Evolutionary conservation across 1,284 basidiomycete genomes (phyloP).

Genomic region (Amylostereum areolatum): DNA sequence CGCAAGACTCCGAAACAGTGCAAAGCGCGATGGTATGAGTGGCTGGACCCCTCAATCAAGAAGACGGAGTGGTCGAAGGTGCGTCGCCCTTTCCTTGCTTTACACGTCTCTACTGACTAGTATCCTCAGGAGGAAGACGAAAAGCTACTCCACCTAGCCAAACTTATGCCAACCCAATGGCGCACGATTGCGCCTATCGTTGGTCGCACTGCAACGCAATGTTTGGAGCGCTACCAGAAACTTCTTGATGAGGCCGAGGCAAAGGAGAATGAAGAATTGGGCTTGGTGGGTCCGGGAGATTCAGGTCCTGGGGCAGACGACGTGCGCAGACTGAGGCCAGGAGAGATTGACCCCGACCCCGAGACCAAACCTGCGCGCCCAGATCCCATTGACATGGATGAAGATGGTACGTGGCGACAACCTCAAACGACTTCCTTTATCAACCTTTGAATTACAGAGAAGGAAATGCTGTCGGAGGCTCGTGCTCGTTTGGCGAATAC

Average conservation of each 20-base stretch:
- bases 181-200: constrained; percentile 98
- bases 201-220: constrained; percentile 97
- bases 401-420: constrained; percentile 66
- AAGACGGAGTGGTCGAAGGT: constrained; percentile 99
- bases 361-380: constrained; percentile 97
- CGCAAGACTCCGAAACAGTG: constrained; percentile 99
- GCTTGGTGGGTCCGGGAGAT: constrained; percentile 77
- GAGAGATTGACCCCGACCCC: constrained; percentile 98
- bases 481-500: constrained; percentile 97
- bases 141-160: constrained; percentile 95
- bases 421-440: background rate
- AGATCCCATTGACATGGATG: constrained; percentile 99
- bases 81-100: constrained; percentile 16
- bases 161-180: constrained; percentile 99
- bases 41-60: constrained; percentile 99
- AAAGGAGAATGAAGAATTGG: constrained; percentile 90
- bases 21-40: constrained; percentile 99
- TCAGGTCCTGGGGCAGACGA: constrained; percentile 89
- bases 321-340: constrained; percentile 83
- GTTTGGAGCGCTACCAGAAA: constrained; percentile 97
- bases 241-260: constrained; percentile 95
- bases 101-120: background rate
- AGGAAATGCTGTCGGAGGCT: constrained; percentile 99
- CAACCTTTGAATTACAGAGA: constrained; percentile 51
- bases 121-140: constrained; percentile 84